These are phyloP conservation scores for Aspergillus arachidicola DNA, from an alignment of 2,329 filamentous ascomycete genomes.

Conservation along the genomic window DNA sequence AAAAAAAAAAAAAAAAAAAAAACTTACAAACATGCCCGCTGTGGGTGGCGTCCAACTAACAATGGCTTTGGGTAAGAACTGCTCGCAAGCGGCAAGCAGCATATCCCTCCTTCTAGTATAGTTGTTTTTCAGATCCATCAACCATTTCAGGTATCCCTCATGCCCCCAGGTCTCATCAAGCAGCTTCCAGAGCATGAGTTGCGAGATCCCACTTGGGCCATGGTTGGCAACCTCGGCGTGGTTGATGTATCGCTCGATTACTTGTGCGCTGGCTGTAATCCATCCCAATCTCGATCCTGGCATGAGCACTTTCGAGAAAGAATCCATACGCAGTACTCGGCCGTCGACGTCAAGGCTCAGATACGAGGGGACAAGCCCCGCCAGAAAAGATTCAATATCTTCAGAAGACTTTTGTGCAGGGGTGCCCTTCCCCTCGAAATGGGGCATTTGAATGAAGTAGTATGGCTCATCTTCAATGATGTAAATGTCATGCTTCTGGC, in stretches of 20 bases:
- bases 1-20: background rate
- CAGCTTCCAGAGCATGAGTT: slow-evolving; percentile 77
- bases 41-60: slow-evolving; percentile 74
- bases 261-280: slow-evolving; percentile 78
- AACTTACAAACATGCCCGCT: slow-evolving; percentile 56
- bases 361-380: slow-evolving; percentile 63
- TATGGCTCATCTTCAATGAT: background rate
- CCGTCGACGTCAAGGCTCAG: slow-evolving; percentile 77
- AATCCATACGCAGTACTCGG: slow-evolving; percentile 81
- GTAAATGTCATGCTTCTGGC: background rate
- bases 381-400: background rate
- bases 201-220: slow-evolving; percentile 74
- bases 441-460: slow-evolving; percentile 2
- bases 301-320: slow-evolving; percentile 80
- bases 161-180: slow-evolving; percentile 89
- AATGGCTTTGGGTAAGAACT: slow-evolving; percentile 69
- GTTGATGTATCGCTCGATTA: slow-evolving; percentile 74
- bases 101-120: slow-evolving; percentile 74
- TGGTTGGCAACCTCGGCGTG: slow-evolving; percentile 79
- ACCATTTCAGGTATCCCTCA: slow-evolving; percentile 77
- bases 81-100: slow-evolving; percentile 74
- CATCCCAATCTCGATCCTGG: slow-evolving; percentile 78
- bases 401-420: too few species aligned
- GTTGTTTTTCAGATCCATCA: slow-evolving; percentile 72
- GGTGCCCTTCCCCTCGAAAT: background rate